Evolutionary conservation across 129 eudicot genomes (phyloP).

Genomic region (Lonicera japonica): DNA sequence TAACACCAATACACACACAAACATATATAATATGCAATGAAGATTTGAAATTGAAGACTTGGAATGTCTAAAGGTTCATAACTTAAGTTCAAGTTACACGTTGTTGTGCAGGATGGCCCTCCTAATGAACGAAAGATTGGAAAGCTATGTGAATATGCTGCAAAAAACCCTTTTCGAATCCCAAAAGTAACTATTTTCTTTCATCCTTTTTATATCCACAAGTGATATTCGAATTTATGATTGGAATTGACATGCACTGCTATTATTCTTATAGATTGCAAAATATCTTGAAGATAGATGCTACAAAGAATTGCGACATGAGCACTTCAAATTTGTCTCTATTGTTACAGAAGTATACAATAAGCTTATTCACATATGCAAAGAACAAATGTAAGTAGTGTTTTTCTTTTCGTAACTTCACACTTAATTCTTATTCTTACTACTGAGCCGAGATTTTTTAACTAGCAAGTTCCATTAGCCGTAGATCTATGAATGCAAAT

Average conservation of each 20-base stretch:
- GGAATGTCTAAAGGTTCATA: too few species aligned
- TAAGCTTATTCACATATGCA: slow-evolving; percentile 75
- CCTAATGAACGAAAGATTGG: slow-evolving; percentile 68
- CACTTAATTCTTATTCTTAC: neutral
- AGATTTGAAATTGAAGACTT: too few species aligned
- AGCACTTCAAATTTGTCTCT: slow-evolving; percentile 48
- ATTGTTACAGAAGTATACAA: slow-evolving; percentile 59
- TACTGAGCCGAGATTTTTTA: neutral
- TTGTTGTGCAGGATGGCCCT: slow-evolving; percentile 57
- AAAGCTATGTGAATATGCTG: slow-evolving; percentile 94
- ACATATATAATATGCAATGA: too few species aligned
- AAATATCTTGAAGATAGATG: slow-evolving; percentile 96
- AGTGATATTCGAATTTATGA: neutral
- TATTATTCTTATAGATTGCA: slow-evolving; percentile 46
- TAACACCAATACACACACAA: too few species aligned
- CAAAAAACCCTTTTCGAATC: slow-evolving; percentile 85
- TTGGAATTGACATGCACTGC: slow-evolving; percentile 2
- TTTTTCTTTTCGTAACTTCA: slow-evolving; percentile 1
- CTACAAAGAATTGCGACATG: slow-evolving; percentile 75
- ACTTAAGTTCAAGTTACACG: neutral
- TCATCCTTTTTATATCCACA: slow-evolving; percentile 1
- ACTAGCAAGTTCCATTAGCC: neutral
- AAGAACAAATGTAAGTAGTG: slow-evolving; percentile 74
- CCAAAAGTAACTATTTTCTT: slow-evolving; percentile 51
- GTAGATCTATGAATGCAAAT: neutral